Conservation (phyloP, 2,329 filamentous ascomycete species). For the Arthrobotrys entomopaga region DNA sequence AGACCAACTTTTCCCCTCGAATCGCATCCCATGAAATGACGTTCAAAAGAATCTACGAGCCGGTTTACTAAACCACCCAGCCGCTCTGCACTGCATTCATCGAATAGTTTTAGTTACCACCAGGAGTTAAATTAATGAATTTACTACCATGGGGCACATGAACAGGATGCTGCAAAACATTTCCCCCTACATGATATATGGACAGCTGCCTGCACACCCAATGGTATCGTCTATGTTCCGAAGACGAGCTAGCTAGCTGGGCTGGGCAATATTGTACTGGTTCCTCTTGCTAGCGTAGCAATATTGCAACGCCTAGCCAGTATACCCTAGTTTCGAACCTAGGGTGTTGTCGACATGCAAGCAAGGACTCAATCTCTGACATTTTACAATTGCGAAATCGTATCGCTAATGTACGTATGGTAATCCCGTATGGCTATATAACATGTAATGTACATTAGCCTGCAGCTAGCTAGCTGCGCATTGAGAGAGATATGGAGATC, state of each 20-base stretch:
- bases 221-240: conserved; percentile 18
- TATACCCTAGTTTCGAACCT: conserved; percentile 3
- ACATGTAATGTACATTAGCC: neutral
- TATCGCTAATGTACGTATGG: neutral
- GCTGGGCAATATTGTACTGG: neutral
- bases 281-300: neutral
- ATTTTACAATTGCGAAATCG: conserved; percentile 18
- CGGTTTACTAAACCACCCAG: too few species aligned
- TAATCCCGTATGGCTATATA: too few species aligned
- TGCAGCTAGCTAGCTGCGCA: neutral
- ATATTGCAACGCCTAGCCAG: neutral
- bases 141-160: neutral
- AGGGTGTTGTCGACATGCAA: conserved; percentile 5
- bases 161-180: neutral
- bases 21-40: neutral
- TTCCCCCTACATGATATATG: conserved; percentile 5
- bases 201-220: neutral
- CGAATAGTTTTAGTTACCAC: too few species aligned
- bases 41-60: too few species aligned
- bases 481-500: too few species aligned
- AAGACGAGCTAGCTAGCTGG: neutral
- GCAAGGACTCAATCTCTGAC: neutral
- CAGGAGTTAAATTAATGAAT: too few species aligned
- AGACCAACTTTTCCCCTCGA: neutral
- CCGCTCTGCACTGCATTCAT: too few species aligned